Conservation (phyloP, 208 protist species). For the Crithidia acanthocephali region DNA sequence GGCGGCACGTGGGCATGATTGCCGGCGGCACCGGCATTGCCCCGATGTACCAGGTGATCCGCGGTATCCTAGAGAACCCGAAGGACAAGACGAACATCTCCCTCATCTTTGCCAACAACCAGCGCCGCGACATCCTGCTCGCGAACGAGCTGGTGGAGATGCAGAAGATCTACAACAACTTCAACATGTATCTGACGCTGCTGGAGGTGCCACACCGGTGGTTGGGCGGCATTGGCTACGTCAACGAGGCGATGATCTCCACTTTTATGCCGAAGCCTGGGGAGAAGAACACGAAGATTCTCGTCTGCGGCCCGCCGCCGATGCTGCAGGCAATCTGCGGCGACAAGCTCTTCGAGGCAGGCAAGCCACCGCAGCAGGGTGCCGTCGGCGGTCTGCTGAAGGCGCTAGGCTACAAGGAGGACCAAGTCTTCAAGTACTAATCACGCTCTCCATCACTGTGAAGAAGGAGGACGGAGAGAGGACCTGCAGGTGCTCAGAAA, state of each 20-base stretch:
- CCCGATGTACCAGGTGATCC: constrained; percentile 92
- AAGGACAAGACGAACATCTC: constrained; percentile 87
- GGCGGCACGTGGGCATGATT: constrained; percentile 92
- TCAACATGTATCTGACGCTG: constrained; percentile 91
- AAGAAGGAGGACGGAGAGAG: neutral
- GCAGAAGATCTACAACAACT: constrained; percentile 78
- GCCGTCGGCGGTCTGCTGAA: constrained; percentile 66
- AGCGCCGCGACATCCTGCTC: constrained; percentile 92
- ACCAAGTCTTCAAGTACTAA: constrained; percentile 91
- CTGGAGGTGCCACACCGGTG: constrained; percentile 74
- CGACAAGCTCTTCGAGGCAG: constrained; percentile 70
- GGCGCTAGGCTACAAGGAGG: constrained; percentile 75
- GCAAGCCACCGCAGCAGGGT: constrained; percentile 77
- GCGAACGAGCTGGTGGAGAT: constrained; percentile 86
- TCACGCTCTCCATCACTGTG: no score
- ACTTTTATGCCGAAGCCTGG: constrained; percentile 82
- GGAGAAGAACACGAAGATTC: constrained; percentile 73
- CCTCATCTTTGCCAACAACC: constrained; percentile 90
- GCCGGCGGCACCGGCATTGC: constrained; percentile 93
- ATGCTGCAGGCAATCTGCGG: constrained; percentile 89
- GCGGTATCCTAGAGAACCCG: constrained; percentile 72
- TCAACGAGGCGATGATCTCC: constrained; percentile 80
- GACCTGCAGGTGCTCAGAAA: neutral
- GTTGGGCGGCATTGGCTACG: constrained; percentile 83
- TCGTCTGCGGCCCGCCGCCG: constrained; percentile 86